These are phyloP conservation scores for Sonneratia caseolaris DNA, from an alignment of 345 rosid species.

Conservation along the genomic window DNA sequence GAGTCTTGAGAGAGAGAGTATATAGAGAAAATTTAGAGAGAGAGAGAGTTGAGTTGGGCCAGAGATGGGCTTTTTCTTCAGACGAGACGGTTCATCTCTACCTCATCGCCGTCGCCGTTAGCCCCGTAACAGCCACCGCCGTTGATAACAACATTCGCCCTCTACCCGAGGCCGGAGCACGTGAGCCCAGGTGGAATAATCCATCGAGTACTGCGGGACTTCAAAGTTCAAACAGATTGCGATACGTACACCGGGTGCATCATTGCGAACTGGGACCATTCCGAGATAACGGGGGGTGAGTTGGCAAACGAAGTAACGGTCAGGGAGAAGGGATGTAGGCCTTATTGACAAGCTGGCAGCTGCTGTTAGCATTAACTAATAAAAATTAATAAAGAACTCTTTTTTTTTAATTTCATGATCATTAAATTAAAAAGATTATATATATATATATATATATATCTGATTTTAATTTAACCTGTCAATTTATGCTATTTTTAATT, in stretches of 20 bases:
- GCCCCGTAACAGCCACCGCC: not conserved
- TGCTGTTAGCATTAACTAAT: not conserved
- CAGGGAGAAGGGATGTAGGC: not conserved
- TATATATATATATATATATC: too few relatives aligned
- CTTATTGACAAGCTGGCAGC: not conserved
- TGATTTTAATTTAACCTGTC: too few relatives aligned
- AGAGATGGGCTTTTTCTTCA: not conserved
- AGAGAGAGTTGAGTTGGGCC: not conserved
- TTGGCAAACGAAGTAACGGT: not conserved
- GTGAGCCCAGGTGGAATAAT: not conserved
- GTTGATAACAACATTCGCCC: not conserved
- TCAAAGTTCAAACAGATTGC: too few relatives aligned
- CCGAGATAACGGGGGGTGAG: not conserved
- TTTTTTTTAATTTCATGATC: not conserved
- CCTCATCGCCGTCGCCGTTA: slow-evolving; percentile 1
- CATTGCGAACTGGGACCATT: not conserved
- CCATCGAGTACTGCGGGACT: not conserved
- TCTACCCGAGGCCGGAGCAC: not conserved
- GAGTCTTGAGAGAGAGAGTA: slow-evolving; percentile 2
- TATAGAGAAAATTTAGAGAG: not conserved
- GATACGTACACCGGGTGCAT: too few relatives aligned
- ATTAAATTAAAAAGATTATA: too few relatives aligned
- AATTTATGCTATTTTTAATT: not conserved
- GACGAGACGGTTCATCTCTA: not conserved
- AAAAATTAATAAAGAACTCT: not conserved